Percentiles rank a stretch among this genome's conserved stretches.
Evolutionary conservation across 345 rosid species (phyloP).

Genomic region (Rhizophora apiculata): DNA sequence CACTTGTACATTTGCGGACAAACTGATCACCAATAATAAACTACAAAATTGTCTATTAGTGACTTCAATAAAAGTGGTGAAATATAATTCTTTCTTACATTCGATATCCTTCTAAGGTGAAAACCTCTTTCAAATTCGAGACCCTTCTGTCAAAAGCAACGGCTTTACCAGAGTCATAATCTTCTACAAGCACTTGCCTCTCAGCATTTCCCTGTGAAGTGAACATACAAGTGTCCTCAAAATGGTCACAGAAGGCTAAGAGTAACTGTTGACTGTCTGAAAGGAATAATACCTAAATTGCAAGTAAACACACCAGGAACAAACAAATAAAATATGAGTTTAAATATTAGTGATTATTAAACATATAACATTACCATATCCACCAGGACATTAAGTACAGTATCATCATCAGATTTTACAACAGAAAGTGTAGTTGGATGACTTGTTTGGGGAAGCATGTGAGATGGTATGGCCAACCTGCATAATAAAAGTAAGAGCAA

Average conservation of each 20-base stretch:
- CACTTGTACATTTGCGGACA: not conserved
- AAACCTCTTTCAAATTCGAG: conserved; percentile 74
- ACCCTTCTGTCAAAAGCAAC: conserved; percentile 84
- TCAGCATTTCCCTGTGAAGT: conserved; percentile 62
- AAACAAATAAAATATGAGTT: conserved; percentile 9
- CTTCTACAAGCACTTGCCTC: conserved; percentile 88
- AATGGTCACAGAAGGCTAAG: conserved; percentile 2
- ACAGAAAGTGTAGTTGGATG: conserved; percentile 79
- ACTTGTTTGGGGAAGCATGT: conserved; percentile 79
- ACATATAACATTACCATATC: conserved; percentile 59
- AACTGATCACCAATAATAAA: not conserved
- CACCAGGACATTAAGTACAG: conserved; percentile 84
- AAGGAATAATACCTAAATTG: not conserved
- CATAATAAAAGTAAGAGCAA: conserved; percentile 22
- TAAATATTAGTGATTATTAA: not conserved
- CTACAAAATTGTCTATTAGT: not conserved
- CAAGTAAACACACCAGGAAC: not conserved
- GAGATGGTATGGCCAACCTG: conserved; percentile 69
- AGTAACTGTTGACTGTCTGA: not conserved
- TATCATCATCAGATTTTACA: conserved; percentile 62
- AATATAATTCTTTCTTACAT: conserved; percentile 47
- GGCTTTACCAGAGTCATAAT: conserved; percentile 70
- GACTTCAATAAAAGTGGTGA: not conserved
- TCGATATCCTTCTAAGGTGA: conserved; percentile 76
- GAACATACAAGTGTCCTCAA: not conserved